Conservation (phyloP, 495 filamentous ascomycete genomes). For the Aspergillus leporis region DNA sequence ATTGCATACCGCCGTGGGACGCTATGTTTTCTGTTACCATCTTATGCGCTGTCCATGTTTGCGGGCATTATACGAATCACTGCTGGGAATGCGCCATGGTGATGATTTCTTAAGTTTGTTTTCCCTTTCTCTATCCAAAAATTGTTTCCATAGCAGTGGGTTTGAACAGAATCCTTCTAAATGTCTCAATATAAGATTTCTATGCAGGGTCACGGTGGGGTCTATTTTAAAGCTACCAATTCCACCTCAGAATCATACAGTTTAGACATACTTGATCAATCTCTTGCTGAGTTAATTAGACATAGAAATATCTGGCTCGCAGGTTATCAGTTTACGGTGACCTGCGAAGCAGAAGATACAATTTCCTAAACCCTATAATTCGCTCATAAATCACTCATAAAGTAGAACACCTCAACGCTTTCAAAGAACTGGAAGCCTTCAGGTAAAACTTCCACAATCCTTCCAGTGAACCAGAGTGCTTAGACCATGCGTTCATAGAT, state of each 20-base stretch:
- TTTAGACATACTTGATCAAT: no score
- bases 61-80: slow-evolving; percentile 22
- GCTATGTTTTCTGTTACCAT: slow-evolving; percentile 16
- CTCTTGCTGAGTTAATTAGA: no score
- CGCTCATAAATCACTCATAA: no score
- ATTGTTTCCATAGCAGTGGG: not conserved
- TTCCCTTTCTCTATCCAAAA: not conserved
- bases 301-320: no score
- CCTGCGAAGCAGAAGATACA: no score
- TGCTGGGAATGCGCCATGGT: slow-evolving; percentile 23
- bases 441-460: no score
- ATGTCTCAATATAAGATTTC: not conserved
- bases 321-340: no score
- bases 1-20: slow-evolving; percentile 27
- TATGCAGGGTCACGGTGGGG: not conserved
- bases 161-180: not conserved
- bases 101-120: slow-evolving; percentile 16
- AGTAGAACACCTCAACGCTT: no score
- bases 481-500: not conserved
- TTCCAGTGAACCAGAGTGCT: not conserved
- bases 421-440: no score
- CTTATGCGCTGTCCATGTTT: slow-evolving; percentile 6
- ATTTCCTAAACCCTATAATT: no score
- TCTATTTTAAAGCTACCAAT: not conserved
- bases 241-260: not conserved